Base-by-base conservation (phyloP, 2,329 filamentous ascomycete species). In the Corniculantispora saksenae region DNA sequence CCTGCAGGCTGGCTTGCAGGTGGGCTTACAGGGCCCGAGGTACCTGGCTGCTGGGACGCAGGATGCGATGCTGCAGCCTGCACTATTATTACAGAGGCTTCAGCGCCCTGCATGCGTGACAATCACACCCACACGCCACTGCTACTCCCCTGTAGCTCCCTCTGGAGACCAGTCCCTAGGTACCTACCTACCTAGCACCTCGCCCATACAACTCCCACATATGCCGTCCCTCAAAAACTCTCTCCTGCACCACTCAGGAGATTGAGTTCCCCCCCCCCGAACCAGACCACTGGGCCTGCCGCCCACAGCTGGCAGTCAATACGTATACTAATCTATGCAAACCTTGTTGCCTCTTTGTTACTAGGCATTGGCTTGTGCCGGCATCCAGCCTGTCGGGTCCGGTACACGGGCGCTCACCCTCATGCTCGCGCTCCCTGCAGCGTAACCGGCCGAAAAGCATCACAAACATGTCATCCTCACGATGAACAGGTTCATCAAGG, bases 211-310 rank as follows among this genome's bases (percentile, higher is more conserved):
- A n/a, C n/a, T n/a, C n/a, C n/a, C n/a, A n/a, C n/a, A n/a, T n/a
- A n/a, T n/a, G n/a, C n/a, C 45, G 7, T 62, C 19, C 48, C 21
- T 38, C 38, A 40, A 25, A 29, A 43, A 50, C 56, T 7, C 57
- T 25, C 43, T 17, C 13, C 21, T 25, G 19, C 21, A 19, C 58
- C 12, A 1, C 45, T 21, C 13, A 51, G 32, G 45, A 51, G 35
- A 61, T 61, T 61, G 47, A 61, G 35, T 43, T 17, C 27, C 50
- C 60, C 40, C 27, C 50, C 60, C 40, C n/a, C 17, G 60, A 62
- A 62, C 60, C 60, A 62, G 38, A 47, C 50, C 51, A 32, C 50
- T 48, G 60, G 60, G 60, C 60, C 59, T 25, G 48, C 25, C 40
- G 7, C 19, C 9, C n/a, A 29, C 2, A 38, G 17, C 25, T 13